phyloP scores from a whole-genome alignment of 352 stramenopile genomes.

The Globisporangium cylindrosporum region DNA sequence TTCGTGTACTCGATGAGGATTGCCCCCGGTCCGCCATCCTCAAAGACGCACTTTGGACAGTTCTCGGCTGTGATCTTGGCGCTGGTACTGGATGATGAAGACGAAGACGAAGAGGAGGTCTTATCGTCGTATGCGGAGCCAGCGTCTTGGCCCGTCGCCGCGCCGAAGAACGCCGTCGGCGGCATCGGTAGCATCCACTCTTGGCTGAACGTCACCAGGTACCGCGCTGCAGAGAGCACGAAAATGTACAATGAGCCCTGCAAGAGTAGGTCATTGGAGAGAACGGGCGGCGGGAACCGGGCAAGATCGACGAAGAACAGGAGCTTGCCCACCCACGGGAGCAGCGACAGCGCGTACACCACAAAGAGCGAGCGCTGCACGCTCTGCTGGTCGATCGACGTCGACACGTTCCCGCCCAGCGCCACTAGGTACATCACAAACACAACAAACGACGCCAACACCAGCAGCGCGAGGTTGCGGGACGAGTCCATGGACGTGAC shows the following conservation, averaged over 20 bases:
- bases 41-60: slow-evolving; percentile 77
- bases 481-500: slow-evolving; percentile 22
- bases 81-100: slow-evolving; percentile 7
- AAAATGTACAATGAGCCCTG: slow-evolving; percentile 38
- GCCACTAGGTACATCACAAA: slow-evolving; percentile 50
- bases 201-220: slow-evolving; percentile 45
- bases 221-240: slow-evolving; percentile 40
- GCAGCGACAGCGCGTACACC: slow-evolving; percentile 45
- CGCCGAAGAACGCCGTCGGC: slow-evolving; percentile 72
- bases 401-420: slow-evolving; percentile 35
- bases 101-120: neutral
- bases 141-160: slow-evolving; percentile 43
- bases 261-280: slow-evolving; percentile 46
- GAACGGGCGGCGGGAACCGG: slow-evolving; percentile 28
- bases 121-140: slow-evolving; percentile 37
- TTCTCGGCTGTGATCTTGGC: slow-evolving; percentile 68
- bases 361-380: slow-evolving; percentile 60
- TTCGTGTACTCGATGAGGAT: slow-evolving; percentile 69
- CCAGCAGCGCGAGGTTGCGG: slow-evolving; percentile 46
- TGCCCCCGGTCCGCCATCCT: slow-evolving; percentile 71
- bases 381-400: slow-evolving; percentile 46
- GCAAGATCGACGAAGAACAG: slow-evolving; percentile 52
- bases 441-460: slow-evolving; percentile 40
- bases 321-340: slow-evolving; percentile 68
- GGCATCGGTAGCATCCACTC: slow-evolving; percentile 65